Base-by-base conservation (phyloP, 2,329 filamentous ascomycete species). In the Didymella lethalis region DNA sequence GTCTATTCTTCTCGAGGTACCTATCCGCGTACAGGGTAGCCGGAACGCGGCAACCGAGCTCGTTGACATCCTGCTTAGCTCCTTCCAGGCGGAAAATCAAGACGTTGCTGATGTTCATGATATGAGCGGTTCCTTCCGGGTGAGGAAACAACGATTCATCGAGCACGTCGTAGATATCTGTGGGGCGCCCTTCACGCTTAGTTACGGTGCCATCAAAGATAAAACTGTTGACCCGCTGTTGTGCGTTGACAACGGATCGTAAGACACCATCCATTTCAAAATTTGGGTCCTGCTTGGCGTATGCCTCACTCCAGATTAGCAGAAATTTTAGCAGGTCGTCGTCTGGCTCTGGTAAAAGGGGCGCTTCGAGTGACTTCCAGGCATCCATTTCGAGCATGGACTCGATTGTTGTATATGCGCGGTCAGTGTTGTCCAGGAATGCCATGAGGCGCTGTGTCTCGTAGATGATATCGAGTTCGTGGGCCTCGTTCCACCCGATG, bases 391-490 rank as follows among this genome's bases (percentile, higher is more conserved):
- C 75, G 26, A 79, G 73, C 40, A 89, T 75, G 1, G 79, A 78
- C 63, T 84, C 83, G 6, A 79, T 77, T 61, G 84, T 87, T 4
- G 83, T 86, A 70, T 88, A 89, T 2, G 84, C 81, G 56, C 87
- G 81, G 43, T 83, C 75, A 4, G 86, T 86, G 4, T 72, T 75
- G 65, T 87, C 85, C 47, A 89, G 72, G 54, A 88, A 86, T 4
- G 86, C 85, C 79, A 88, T 85, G 46, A 89, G 67, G 12, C 87
- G 81, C 69, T 89, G 87, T 34, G 81, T 77, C 72, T 89, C 87
- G 47, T 83, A 76, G 10, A 88, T 72, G 18, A 87, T 74, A 2
- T 81, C 78, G n/a, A 74, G 50, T 2, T 66, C 65, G 14, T 66
- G 48, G 52, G 74, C 67, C n/a, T 66, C 65, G 7, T 71, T 71